Conservation (phyloP, 768 basidiomycete species). For the Termitomyces sp. region DNA sequence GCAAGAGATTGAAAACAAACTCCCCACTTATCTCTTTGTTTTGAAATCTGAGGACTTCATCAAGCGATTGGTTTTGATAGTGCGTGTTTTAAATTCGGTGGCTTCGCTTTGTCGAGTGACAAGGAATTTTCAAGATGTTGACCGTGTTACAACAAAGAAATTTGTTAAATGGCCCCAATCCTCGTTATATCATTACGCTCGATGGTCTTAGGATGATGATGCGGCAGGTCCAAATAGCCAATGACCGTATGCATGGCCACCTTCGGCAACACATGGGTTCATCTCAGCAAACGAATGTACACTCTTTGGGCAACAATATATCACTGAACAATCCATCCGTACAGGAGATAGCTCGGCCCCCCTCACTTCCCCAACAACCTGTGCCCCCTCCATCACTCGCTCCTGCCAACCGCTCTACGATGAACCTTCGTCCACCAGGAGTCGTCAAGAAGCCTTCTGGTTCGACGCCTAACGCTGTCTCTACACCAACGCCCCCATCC, state of each 20-base stretch:
- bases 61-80: slow-evolving; percentile 47
- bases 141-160: slow-evolving; percentile 39
- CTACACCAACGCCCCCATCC: slow-evolving; percentile 39
- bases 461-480: slow-evolving; percentile 17
- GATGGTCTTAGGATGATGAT: slow-evolving; percentile 38
- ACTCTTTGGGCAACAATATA: slow-evolving; percentile 3
- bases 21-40: slow-evolving; percentile 40
- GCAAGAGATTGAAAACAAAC: slow-evolving; percentile 42
- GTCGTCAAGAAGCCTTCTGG: slow-evolving; percentile 23
- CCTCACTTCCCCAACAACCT: slow-evolving; percentile 15
- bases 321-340: slow-evolving; percentile 2
- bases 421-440: slow-evolving; percentile 18
- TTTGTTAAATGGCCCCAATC: slow-evolving; percentile 29
- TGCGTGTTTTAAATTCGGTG: slow-evolving; percentile 25
- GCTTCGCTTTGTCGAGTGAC: slow-evolving; percentile 3
- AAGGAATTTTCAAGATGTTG: slow-evolving; percentile 27
- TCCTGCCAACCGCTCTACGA: slow-evolving; percentile 11
- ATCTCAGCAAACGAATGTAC: slow-evolving; percentile 11
- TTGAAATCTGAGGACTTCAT: slow-evolving; percentile 43
- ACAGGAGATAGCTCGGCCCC: slow-evolving; percentile 15
- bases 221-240: slow-evolving; percentile 14
- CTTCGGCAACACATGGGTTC: slow-evolving; percentile 16
- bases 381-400: slow-evolving; percentile 13
- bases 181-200: slow-evolving; percentile 35
- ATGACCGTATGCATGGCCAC: slow-evolving; percentile 2